Evolutionary conservation across 1,284 basidiomycete genomes (phyloP).

Genomic region (Rugosomyces carneus): DNA sequence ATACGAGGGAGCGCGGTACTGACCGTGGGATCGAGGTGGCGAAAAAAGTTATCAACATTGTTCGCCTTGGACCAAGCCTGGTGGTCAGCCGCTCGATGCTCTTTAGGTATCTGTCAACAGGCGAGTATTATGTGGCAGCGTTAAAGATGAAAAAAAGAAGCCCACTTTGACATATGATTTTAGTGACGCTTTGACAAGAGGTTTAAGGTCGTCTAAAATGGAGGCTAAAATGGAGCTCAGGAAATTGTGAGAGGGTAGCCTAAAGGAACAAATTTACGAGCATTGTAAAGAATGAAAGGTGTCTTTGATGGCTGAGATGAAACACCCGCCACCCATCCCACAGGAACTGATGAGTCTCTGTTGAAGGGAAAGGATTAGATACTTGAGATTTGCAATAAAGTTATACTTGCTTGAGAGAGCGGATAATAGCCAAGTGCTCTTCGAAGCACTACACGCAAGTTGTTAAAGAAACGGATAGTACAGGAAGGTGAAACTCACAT

Average conservation of each 20-base stretch:
- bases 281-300: slow-evolving; percentile 8
- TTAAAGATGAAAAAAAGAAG: not conserved
- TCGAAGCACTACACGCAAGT: slow-evolving; percentile 1
- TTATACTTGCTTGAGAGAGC: slow-evolving; percentile 1
- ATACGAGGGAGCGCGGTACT: no score
- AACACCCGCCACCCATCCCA: slow-evolving; percentile 9
- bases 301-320: not conserved
- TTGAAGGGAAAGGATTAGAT: not conserved
- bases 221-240: not conserved
- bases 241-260: not conserved
- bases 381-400: not conserved
- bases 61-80: slow-evolving; percentile 4
- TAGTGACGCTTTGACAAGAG: slow-evolving; percentile 1
- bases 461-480: not conserved
- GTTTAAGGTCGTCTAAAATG: slow-evolving; percentile 2
- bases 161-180: not conserved
- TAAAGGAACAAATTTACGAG: not conserved
- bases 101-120: slow-evolving; percentile 1
- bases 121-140: no score
- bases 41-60: slow-evolving; percentile 10
- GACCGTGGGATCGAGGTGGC: slow-evolving; percentile 4
- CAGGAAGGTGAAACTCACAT: not conserved
- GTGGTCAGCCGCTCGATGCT: not conserved
- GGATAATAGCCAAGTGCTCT: slow-evolving; percentile 6
- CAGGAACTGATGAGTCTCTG: slow-evolving; percentile 8